Evolutionary conservation across 306 rosid species (phyloP), one percentile per base, ranked within the genome.

Genomic region (Ceratonia siliqua): DNA sequence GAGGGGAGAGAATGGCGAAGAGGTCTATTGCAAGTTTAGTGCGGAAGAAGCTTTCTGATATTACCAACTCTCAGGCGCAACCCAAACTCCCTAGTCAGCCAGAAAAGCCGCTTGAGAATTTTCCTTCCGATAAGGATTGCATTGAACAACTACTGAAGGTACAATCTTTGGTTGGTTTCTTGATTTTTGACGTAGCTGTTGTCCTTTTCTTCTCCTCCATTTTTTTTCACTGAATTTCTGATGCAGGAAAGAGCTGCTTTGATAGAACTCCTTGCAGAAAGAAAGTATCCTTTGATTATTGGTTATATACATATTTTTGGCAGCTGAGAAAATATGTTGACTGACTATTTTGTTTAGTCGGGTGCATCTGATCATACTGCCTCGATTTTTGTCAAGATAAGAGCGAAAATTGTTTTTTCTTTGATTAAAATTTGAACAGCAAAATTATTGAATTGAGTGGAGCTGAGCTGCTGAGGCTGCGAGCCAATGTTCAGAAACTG

Each of bases 91-190:
- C 54, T 0, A n/a, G 56, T 20, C 83, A 81, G 39, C 75, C 77
- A 7, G 80, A 82, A 22, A 77, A 73, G 55, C 54, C 71, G 1
- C 72, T 35, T 7, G 76, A 80, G 2, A 59, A 43, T 75, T 54
- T 30, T 25, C 53, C 53, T 17, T 15, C 74, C 7, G 79, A 82
- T 27, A 68, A 81, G 42, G 64, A 67, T 63, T 81, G 38, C 68
- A 66, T 88, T 52, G 92, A 91, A 48, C 90, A 94, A 76, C 96
- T 94, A 57, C 70, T 86, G 1, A 74, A 83, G 88, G 97, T 93
- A 53, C 20, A 6, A 9, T 62, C 56, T 76, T 28, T 8, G 35
- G 14, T 36, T 59, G 17, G 35, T 70, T 33, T 74, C 1, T 18
- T 61, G 8, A 0, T 27, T 20, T 41, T 46, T 50, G 20, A 8